Conservation (phyloP, 2,329 filamentous ascomycete genomes). For the Canariomyces notabilis region DNA sequence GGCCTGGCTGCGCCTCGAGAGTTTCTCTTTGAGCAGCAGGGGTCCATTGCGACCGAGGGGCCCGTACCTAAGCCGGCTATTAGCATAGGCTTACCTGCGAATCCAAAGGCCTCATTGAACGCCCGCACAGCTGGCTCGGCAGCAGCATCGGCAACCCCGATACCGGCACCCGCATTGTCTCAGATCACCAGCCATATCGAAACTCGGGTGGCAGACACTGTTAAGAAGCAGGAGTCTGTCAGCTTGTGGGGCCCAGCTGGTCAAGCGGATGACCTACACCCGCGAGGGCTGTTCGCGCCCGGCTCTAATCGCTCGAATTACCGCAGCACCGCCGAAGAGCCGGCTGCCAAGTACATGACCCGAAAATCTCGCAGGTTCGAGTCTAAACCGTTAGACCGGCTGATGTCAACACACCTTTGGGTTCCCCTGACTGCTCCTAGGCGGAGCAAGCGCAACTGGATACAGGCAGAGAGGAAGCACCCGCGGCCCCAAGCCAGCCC, state of each 20-base stretch:
- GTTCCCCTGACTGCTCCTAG: slow-evolving; percentile 1
- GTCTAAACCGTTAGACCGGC: slow-evolving; percentile 25
- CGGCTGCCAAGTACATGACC: slow-evolving; percentile 30
- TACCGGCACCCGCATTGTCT: slow-evolving; percentile 7
- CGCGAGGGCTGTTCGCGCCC: slow-evolving; percentile 25
- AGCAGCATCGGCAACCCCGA: background rate
- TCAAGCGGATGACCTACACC: slow-evolving; percentile 2
- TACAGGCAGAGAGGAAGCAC: slow-evolving; percentile 13
- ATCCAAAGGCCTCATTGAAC: slow-evolving; percentile 17
- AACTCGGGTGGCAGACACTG: slow-evolving; percentile 11
- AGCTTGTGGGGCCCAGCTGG: slow-evolving; percentile 21
- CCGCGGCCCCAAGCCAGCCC: background rate
- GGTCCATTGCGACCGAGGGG: too few species aligned
- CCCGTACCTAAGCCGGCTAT: slow-evolving; percentile 3
- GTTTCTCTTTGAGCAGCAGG: slow-evolving; percentile 19
- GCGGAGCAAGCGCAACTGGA: slow-evolving; percentile 26
- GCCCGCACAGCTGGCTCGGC: slow-evolving; percentile 1
- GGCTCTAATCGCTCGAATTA: slow-evolving; percentile 23
- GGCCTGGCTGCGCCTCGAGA: slow-evolving; percentile 27
- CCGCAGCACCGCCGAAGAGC: slow-evolving; percentile 28
- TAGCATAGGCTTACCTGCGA: slow-evolving; percentile 16
- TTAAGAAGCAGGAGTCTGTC: slow-evolving; percentile 9
- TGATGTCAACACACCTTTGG: slow-evolving; percentile 29
- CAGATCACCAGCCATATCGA: slow-evolving; percentile 13
- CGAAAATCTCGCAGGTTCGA: slow-evolving; percentile 26